Evolutionary conservation across 495 filamentous ascomycete genomes (phyloP).

Genomic region (Neurospora sublineolata): DNA sequence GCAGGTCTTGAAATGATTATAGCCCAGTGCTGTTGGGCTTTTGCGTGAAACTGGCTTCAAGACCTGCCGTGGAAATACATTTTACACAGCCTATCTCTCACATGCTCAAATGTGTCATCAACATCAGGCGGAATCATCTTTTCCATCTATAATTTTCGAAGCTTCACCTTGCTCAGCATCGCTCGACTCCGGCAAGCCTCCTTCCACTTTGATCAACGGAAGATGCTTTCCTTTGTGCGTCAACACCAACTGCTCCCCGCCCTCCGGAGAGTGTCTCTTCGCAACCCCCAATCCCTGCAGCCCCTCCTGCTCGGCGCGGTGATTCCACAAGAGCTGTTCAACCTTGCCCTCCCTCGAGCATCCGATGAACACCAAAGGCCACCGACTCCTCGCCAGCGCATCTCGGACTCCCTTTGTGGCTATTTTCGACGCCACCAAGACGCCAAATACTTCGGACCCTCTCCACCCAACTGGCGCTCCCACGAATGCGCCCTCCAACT

Average conservation of each 20-base stretch:
- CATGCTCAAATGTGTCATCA: background rate
- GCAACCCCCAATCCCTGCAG: conserved; percentile 53
- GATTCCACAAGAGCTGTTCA: conserved; percentile 62
- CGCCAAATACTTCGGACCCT: conserved; percentile 43
- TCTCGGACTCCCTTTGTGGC: conserved; percentile 49
- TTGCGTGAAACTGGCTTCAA: background rate
- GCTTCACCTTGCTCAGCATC: background rate
- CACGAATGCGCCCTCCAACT: conserved; percentile 72
- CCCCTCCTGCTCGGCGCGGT: conserved; percentile 48
- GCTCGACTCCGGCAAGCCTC: background rate
- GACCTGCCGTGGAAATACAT: background rate
- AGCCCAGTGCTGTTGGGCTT: no score
- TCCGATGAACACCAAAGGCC: conserved; percentile 51
- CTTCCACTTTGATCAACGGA: background rate
- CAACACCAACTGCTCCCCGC: conserved; percentile 29
- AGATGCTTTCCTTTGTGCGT: conserved; percentile 46
- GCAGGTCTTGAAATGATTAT: background rate
- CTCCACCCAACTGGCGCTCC: conserved; percentile 60
- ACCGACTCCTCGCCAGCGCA: conserved; percentile 51
- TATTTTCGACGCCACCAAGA: conserved; percentile 42
- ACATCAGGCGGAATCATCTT: background rate
- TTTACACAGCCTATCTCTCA: background rate
- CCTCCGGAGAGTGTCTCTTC: conserved; percentile 31
- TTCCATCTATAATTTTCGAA: background rate
- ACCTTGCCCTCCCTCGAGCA: conserved; percentile 39